These are phyloP conservation scores for Alternaria rosae DNA, from an alignment of 2,329 filamentous ascomycete species.

Conservation along the genomic window DNA sequence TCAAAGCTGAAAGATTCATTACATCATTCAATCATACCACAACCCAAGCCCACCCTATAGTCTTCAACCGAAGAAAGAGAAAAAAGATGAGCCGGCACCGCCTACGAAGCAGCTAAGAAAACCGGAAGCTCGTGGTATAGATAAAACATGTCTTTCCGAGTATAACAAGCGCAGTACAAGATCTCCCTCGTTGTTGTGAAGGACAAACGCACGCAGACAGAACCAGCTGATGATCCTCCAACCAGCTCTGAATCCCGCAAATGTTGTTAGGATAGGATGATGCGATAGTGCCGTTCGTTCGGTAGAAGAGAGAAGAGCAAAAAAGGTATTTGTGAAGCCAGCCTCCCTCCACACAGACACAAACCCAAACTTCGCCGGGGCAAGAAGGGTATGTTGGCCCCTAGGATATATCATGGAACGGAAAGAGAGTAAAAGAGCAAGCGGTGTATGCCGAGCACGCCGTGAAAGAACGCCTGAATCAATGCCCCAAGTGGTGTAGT, in stretches of 20 bases:
- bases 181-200: background rate
- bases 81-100: background rate
- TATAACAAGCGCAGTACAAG: background rate
- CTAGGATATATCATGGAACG: background rate
- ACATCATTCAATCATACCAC: conserved; percentile 12
- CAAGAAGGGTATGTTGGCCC: background rate
- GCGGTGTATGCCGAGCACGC: background rate
- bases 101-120: background rate
- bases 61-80: background rate
- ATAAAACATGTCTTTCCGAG: background rate
- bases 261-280: background rate
- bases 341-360: background rate
- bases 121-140: conserved; percentile 1
- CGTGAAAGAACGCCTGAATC: conserved; percentile 5
- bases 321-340: background rate
- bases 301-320: background rate
- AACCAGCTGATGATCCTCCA: background rate
- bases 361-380: background rate
- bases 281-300: background rate
- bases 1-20: conserved; percentile 6
- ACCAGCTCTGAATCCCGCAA: background rate
- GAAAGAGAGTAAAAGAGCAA: background rate
- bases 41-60: background rate
- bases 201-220: background rate
- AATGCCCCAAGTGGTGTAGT: conserved; percentile 4